phyloP scores from a whole-genome alignment of 352 stramenopile species.

The Phytophthora citricola region DNA sequence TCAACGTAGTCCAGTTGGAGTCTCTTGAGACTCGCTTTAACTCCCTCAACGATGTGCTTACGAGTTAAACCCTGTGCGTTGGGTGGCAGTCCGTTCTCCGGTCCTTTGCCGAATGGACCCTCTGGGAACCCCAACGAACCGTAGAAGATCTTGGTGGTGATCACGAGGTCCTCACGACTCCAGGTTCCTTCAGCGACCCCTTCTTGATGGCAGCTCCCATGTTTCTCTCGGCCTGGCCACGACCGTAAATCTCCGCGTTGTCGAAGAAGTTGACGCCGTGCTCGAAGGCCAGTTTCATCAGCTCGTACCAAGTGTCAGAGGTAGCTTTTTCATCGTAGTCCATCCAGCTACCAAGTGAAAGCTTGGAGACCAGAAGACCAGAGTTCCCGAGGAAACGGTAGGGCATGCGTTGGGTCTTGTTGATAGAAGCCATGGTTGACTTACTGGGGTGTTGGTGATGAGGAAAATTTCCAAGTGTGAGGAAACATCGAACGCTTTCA shows the following conservation, averaged over 20 bases:
- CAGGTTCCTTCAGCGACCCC: slow-evolving; percentile 25
- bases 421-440: slow-evolving; percentile 3
- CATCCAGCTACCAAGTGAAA: slow-evolving; percentile 41
- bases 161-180: slow-evolving; percentile 33
- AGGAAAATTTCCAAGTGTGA: slow-evolving; percentile 1
- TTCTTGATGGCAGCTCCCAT: slow-evolving; percentile 46
- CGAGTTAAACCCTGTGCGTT: slow-evolving; percentile 43
- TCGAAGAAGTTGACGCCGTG: slow-evolving; percentile 59
- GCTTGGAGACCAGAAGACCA: slow-evolving; percentile 31
- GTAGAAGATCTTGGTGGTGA: slow-evolving; percentile 55
- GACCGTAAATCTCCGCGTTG: slow-evolving; percentile 45
- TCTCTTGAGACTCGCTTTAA: slow-evolving; percentile 40
- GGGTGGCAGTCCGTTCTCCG: slow-evolving; percentile 2
- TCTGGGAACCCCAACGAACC: slow-evolving; percentile 20
- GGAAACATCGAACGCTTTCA: too few species aligned
- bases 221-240: slow-evolving; percentile 31
- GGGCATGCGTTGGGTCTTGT: slow-evolving; percentile 26
- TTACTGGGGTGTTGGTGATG: slow-evolving; percentile 9
- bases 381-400: slow-evolving; percentile 40
- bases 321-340: slow-evolving; percentile 11
- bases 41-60: slow-evolving; percentile 64
- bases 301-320: slow-evolving; percentile 34
- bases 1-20: slow-evolving; percentile 24
- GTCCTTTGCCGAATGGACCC: too few species aligned
- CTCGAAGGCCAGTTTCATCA: slow-evolving; percentile 36